Evolutionary conservation across 179 eudicot species (phyloP).

Genomic region (Nepenthes alata): DNA sequence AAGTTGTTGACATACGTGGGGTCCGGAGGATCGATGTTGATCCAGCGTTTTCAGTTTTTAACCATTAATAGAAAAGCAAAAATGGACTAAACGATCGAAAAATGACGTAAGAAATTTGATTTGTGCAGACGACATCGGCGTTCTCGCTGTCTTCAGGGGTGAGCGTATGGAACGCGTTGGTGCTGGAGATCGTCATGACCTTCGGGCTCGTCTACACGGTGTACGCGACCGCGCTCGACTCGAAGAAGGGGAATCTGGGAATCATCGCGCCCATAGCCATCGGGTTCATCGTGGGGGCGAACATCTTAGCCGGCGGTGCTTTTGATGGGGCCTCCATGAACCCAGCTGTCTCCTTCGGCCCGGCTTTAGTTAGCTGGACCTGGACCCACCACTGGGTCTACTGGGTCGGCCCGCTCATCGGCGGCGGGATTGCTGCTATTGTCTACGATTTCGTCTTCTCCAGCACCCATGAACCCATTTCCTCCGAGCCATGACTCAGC

Average conservation of each 20-base stretch:
- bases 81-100: no score
- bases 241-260: conserved; percentile 29
- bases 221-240: conserved; percentile 30
- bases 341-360: conserved; percentile 30
- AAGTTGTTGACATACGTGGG: no score
- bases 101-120: neutral
- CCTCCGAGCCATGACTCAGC: neutral
- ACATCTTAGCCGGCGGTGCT: conserved; percentile 33
- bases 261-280: conserved; percentile 27
- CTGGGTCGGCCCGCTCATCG: conserved; percentile 41
- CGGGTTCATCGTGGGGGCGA: conserved; percentile 37
- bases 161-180: conserved; percentile 9
- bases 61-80: no score
- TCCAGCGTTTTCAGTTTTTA: no score
- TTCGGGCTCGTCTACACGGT: conserved; percentile 33
- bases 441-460: conserved; percentile 12
- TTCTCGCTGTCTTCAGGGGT: conserved; percentile 10
- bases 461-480: conserved; percentile 3
- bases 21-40: no score
- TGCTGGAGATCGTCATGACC: conserved; percentile 27
- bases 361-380: conserved; percentile 21
- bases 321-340: conserved; percentile 39
- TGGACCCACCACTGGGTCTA: conserved; percentile 27
- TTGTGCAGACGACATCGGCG: conserved; percentile 6
- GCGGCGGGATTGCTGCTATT: conserved; percentile 32